Evolutionary conservation across 192 early-diverging fungal genomes (phyloP).

Genomic region (Radiomyces spectabilis): DNA sequence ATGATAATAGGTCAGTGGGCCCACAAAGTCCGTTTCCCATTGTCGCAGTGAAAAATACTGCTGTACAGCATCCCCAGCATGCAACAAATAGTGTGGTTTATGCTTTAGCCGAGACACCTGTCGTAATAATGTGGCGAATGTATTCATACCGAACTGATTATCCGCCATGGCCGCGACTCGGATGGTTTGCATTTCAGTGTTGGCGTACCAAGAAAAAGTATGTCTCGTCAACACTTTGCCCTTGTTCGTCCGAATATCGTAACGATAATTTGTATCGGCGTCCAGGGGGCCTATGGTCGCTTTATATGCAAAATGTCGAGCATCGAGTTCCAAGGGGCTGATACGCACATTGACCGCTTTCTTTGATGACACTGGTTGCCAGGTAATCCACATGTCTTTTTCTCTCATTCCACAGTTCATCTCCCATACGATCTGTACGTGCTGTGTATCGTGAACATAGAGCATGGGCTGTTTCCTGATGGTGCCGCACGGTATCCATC

Average conservation of each 20-base stretch:
- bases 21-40: conserved; percentile 65
- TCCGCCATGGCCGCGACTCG: conserved; percentile 31
- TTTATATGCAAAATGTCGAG: conserved; percentile 29
- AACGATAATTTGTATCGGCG: conserved; percentile 9
- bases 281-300: conserved; percentile 22
- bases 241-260: conserved; percentile 14
- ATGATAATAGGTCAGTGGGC: conserved; percentile 49
- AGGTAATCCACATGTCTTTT: conserved; percentile 33
- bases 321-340: conserved; percentile 19
- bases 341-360: background rate
- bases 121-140: conserved; percentile 27
- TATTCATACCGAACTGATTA: conserved; percentile 41
- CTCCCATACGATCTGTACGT: conserved; percentile 49
- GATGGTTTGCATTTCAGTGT: conserved; percentile 25
- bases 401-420: conserved; percentile 40
- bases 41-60: conserved; percentile 44
- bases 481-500: conserved; percentile 34
- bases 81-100: conserved; percentile 48
- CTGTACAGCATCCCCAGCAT: conserved; percentile 68
- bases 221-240: conserved; percentile 17
- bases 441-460: conserved; percentile 37
- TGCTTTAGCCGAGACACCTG: conserved; percentile 10
- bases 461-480: conserved; percentile 47
- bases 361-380: conserved; percentile 13
- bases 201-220: conserved; percentile 24